These are phyloP conservation scores for Alternaria ethzedia DNA, from an alignment of 2,329 filamentous ascomycete species.

Conservation along the genomic window DNA sequence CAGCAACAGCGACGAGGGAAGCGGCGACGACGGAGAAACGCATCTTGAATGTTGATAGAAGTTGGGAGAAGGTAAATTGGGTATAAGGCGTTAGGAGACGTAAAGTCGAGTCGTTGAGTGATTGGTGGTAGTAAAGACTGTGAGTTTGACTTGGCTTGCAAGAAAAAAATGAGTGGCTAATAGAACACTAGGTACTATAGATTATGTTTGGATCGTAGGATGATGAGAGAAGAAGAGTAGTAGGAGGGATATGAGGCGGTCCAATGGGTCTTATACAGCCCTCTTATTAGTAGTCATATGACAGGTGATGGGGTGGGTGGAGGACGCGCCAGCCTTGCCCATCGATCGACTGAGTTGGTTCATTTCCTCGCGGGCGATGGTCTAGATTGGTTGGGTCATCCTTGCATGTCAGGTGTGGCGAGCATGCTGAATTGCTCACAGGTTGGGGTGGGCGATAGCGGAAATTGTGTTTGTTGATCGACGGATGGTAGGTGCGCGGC, in stretches of 20 bases:
- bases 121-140: constrained; percentile 15
- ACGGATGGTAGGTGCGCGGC: background rate
- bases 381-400: constrained; percentile 4
- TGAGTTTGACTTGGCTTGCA: constrained; percentile 10
- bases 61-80: constrained; percentile 10
- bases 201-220: constrained; percentile 21
- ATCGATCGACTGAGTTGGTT: background rate
- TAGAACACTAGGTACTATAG: constrained; percentile 32
- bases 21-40: constrained; percentile 41
- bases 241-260: background rate
- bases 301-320: constrained; percentile 4
- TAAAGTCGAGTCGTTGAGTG: constrained; percentile 6
- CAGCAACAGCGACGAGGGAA: constrained; percentile 32
- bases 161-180: constrained; percentile 39
- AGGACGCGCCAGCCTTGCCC: constrained; percentile 17
- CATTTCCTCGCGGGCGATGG: constrained; percentile 5
- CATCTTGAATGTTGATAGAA: constrained; percentile 26
- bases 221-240: constrained; percentile 1
- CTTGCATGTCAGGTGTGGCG: constrained; percentile 3
- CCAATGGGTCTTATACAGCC: constrained; percentile 23
- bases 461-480: constrained; percentile 12
- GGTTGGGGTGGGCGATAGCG: constrained; percentile 8
- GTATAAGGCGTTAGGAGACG: constrained; percentile 14
- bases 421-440: background rate
- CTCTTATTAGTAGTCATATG: constrained; percentile 20